A percentile compares a stretch with the other conserved stretches of the same genome.
Conservation (phyloP, 192 early-diverging fungal genomes). For the Irineochytrium annulatum region DNA sequence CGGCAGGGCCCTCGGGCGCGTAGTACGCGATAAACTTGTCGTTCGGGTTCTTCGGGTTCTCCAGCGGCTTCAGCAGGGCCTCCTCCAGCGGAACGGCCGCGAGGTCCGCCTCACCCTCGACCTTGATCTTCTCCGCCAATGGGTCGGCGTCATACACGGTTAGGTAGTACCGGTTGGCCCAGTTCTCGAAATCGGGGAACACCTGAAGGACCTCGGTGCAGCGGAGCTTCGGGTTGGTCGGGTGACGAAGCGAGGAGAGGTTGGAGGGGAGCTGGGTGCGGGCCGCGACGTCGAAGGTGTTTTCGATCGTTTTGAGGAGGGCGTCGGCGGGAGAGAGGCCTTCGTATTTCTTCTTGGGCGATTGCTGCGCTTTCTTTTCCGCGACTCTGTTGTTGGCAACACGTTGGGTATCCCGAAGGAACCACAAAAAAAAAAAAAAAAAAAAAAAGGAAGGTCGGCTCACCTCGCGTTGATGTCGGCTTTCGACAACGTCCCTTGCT, state of each 20-base stretch:
- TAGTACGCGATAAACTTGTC: conserved; percentile 6
- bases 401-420: neutral
- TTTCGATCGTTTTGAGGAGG: conserved; percentile 15
- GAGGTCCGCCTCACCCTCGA: neutral
- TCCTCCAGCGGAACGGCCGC: neutral
- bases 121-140: neutral
- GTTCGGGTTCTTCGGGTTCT: neutral
- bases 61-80: neutral
- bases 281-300: conserved; percentile 21
- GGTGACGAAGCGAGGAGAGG: conserved; percentile 22
- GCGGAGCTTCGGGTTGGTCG: conserved; percentile 24
- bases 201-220: conserved; percentile 30
- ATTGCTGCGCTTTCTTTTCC: neutral
- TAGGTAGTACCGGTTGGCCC: conserved; percentile 16
- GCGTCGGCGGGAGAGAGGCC: neutral
- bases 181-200: conserved; percentile 33
- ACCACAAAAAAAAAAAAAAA: neutral
- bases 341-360: neutral
- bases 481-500: conserved; percentile 6
- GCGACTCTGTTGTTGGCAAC: neutral
- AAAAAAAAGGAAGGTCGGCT: neutral
- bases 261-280: conserved; percentile 4
- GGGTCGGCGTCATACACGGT: conserved; percentile 34
- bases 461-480: conserved; percentile 7
- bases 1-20: neutral